Conservation (phyloP, 2,329 filamentous ascomycete genomes). For the Phyllosticta citrichinensis region DNA sequence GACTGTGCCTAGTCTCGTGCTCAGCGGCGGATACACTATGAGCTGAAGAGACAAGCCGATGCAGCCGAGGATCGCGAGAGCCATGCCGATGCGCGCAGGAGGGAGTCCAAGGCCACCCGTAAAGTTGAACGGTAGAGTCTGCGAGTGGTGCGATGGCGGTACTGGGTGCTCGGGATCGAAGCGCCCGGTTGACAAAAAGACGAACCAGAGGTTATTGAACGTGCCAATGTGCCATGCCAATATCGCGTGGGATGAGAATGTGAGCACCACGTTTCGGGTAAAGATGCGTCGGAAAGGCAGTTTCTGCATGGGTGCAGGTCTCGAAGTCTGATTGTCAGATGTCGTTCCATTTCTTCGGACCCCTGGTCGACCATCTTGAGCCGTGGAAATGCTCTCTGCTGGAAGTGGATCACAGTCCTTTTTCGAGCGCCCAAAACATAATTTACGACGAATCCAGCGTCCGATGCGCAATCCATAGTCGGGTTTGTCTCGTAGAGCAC, state of each 20-base stretch:
- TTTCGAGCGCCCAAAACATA: constrained; percentile 20
- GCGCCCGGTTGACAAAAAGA: constrained; percentile 38
- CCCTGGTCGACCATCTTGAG: constrained; percentile 13
- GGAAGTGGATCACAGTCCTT: constrained; percentile 25
- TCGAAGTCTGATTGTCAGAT: constrained; percentile 8
- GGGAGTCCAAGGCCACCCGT: constrained; percentile 40
- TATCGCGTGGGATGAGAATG: constrained; percentile 34
- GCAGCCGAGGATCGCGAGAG: constrained; percentile 37
- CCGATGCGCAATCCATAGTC: constrained; percentile 33
- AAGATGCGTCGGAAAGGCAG: constrained; percentile 38
- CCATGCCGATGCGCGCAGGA: constrained; percentile 37
- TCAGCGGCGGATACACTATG: constrained; percentile 34
- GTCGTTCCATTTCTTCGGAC: constrained; percentile 14
- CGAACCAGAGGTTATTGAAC: constrained; percentile 41
- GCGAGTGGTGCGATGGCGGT: constrained; percentile 24
- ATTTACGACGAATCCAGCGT: constrained; percentile 24
- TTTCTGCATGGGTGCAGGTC: constrained; percentile 19
- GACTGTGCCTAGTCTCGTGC: constrained; percentile 32
- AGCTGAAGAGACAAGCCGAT: constrained; percentile 39
- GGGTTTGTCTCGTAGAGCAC: constrained; percentile 28
- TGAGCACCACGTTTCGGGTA: constrained; percentile 36
- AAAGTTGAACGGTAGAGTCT: constrained; percentile 34
- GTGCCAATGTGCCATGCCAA: constrained; percentile 40
- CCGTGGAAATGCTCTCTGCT: constrained; percentile 13
- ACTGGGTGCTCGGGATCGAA: constrained; percentile 27